phyloP scores from a whole-genome alignment of 1,139 yeast species.

The Hyphopichia pseudoburtonii region DNA sequence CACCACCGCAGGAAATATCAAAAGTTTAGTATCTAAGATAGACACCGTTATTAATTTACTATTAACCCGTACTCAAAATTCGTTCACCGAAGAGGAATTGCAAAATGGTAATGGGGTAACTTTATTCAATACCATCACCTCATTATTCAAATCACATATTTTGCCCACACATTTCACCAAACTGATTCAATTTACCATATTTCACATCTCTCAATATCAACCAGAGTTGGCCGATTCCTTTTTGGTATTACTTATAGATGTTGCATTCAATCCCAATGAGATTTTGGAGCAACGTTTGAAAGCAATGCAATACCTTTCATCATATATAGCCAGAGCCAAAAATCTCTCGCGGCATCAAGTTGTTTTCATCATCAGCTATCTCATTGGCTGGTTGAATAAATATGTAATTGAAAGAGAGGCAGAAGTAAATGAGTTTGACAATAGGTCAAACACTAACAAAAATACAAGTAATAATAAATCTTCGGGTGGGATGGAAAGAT shows the following conservation, averaged over 20 bases:
- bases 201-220: constrained; percentile 79
- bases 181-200: constrained; percentile 81
- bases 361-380: constrained; percentile 72
- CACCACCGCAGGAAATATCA: constrained; percentile 53
- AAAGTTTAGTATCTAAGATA: constrained; percentile 61
- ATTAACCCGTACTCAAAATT: constrained; percentile 48
- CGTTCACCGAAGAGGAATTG: constrained; percentile 53
- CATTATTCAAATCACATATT: constrained; percentile 77
- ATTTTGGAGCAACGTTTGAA: constrained; percentile 75
- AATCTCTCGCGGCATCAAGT: constrained; percentile 70
- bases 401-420: constrained; percentile 80
- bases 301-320: constrained; percentile 88
- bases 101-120: constrained; percentile 66
- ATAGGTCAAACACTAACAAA: constrained; percentile 7
- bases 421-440: constrained; percentile 63
- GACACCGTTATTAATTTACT: constrained; percentile 65
- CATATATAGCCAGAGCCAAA: constrained; percentile 87
- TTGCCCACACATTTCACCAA: constrained; percentile 92
- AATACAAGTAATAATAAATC: too few relatives aligned
- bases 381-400: constrained; percentile 79
- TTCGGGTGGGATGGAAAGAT: constrained; percentile 70
- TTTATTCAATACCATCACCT: constrained; percentile 72
- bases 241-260: constrained; percentile 77
- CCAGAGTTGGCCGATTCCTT: constrained; percentile 84
- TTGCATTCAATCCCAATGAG: constrained; percentile 69